Base-by-base conservation (phyloP, 1,139 yeast genomes). In the Geotrichum phurueaensis region DNA sequence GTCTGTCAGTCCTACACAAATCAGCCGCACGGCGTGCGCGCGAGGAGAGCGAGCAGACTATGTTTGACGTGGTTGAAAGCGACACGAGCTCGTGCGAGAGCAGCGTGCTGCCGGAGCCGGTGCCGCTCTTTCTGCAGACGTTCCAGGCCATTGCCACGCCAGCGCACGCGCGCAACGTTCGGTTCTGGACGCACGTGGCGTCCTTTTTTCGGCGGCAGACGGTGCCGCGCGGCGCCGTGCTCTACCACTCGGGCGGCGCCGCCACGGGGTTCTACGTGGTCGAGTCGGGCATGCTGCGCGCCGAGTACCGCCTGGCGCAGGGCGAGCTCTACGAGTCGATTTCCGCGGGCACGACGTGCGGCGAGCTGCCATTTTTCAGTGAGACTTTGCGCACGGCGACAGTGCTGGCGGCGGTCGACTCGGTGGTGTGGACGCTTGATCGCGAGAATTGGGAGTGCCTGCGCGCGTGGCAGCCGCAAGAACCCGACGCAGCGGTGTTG, bases 271-370 rank as follows among this genome's bases (percentile, higher is more conserved):
- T 92, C 64, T 87, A 87, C 70, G 64, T 75, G 12, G 86, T 94
- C 23, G 97, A 92, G 68, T 78, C 84, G 1, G 99, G 99, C 0
- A 78, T 89, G 50, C 78, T 94, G 52, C 81, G 87, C 51, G 84
- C 89, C 2, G 82, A 70, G 65, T 85, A 78, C 73, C 79, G 75
- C 69, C 83, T 79, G 59, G 79, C 73, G 65, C 80, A 80, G 66
- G 81, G 87, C 2, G 83, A 81, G 53, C 79, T 91, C 48, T 82
- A 81, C 61, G 94, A 94, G 64, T 86, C 90, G 22, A 83, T 92
- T 62, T 80, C 94, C 45, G 96, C 97, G n/a, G 84, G 91, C 65
- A 91, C 97, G 0, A 86, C 96, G 4, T 88, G 91, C 73, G 99
- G 99, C 1, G 91, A 87, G 70, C 74, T 86, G 68, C 81, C 69